Percentiles rank a stretch among this genome's conserved stretches.
Conservation (phyloP, 1,284 basidiomycete genomes). For the Austropuccinia psidii region DNA sequence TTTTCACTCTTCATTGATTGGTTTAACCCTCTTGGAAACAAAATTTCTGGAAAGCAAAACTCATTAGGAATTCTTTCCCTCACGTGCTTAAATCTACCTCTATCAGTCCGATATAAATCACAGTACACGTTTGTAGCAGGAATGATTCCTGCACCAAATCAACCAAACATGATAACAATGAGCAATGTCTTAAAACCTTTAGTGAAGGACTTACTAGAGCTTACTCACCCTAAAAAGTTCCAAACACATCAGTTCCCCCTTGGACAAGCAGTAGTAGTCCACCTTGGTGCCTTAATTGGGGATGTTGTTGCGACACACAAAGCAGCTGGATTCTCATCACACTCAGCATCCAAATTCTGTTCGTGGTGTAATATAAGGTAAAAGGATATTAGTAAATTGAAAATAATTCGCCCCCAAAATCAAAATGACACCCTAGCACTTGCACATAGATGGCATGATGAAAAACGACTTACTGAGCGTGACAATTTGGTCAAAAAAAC, state of each 20-base stretch:
- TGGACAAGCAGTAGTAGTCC: background rate
- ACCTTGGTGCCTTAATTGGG: background rate
- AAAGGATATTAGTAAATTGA: background rate
- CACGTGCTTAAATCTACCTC: slow-evolving; percentile 8
- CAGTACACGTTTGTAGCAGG: background rate
- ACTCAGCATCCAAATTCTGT: background rate
- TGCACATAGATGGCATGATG: background rate
- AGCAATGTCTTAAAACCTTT: background rate
- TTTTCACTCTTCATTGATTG: slow-evolving; percentile 15
- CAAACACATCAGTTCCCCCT: background rate
- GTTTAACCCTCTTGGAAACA: slow-evolving; percentile 12
- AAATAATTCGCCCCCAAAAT: background rate
- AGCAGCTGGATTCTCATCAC: slow-evolving; percentile 1
- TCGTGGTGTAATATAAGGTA: background rate
- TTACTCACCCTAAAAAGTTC: background rate
- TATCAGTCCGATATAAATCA: background rate
- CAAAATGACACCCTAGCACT: background rate
- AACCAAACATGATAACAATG: background rate
- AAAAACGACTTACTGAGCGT: background rate
- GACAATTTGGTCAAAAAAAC: background rate
- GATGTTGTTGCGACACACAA: slow-evolving; percentile 8
- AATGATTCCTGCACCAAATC: background rate
- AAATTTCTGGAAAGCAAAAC: background rate
- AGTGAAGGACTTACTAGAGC: background rate
- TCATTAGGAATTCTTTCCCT: background rate